Conservation (phyloP, 2,329 filamentous ascomycete genomes). For the Fusarium camptoceras region DNA sequence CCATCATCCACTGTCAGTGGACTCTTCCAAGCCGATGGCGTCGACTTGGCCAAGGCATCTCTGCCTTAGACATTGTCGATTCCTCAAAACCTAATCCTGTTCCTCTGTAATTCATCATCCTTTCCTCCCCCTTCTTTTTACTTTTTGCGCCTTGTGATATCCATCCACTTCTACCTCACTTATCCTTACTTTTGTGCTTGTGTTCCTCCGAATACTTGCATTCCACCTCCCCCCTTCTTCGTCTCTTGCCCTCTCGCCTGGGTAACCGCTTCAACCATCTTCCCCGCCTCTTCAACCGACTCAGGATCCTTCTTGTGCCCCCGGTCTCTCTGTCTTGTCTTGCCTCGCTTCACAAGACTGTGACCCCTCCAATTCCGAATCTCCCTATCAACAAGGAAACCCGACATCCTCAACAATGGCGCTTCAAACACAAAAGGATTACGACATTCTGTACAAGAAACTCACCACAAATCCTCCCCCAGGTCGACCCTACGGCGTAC, state of each 20-base stretch:
- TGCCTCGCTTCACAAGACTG: conserved; percentile 25
- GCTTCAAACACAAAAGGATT: conserved; percentile 47
- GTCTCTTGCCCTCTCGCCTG: not conserved
- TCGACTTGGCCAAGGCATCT: conserved; percentile 12
- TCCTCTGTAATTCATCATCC: conserved; percentile 15
- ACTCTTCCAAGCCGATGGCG: conserved; percentile 22
- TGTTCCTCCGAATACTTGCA: conserved; percentile 28
- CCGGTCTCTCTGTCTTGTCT: conserved; percentile 20
- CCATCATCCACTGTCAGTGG: conserved; percentile 15
- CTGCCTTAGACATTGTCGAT: not conserved
- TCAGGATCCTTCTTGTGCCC: conserved; percentile 14
- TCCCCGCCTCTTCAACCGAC: conserved; percentile 17
- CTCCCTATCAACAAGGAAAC: not conserved
- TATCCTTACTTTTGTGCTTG: conserved; percentile 12
- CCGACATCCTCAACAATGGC: conserved; percentile 48
- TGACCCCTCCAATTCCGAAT: conserved; percentile 16
- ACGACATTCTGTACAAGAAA: conserved; percentile 61
- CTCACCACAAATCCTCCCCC: conserved; percentile 73
- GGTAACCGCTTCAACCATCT: conserved; percentile 21
- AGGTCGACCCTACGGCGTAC: conserved; percentile 81
- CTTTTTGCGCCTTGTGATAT: conserved; percentile 11
- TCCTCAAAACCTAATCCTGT: conserved; percentile 39
- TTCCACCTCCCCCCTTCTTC: conserved; percentile 2
- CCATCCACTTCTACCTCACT: not conserved
- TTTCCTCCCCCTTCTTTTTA: conserved; percentile 5